These are phyloP conservation scores for Jaminaea rosea DNA, from an alignment of 1,284 basidiomycete species.

Conservation along the genomic window DNA sequence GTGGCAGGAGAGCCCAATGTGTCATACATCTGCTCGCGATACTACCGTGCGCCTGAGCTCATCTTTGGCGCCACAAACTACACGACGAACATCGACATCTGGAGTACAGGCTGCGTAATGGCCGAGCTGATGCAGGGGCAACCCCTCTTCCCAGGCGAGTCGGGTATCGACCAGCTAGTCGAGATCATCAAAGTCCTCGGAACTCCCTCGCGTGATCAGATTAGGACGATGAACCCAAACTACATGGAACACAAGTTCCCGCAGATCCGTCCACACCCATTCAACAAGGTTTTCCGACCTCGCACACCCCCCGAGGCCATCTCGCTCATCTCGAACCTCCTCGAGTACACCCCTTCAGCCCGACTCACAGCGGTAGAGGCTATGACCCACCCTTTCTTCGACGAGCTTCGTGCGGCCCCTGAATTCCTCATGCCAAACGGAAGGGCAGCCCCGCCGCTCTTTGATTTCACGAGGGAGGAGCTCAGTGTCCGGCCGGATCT, in stretches of 20 bases:
- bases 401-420: constrained; percentile 65
- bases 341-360: constrained; percentile 93
- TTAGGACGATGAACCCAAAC: constrained; percentile 99
- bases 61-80: constrained; percentile 99
- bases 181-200: constrained; percentile 99
- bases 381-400: constrained; percentile 79
- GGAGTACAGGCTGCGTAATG: constrained; percentile 99
- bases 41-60: constrained; percentile 97
- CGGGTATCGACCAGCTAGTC: constrained; percentile 96
- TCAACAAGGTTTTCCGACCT: constrained; percentile 83
- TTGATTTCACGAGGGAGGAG: constrained; percentile 95
- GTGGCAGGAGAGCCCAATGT: constrained; percentile 97
- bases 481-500: constrained; percentile 91
- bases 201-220: constrained; percentile 95
- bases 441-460: constrained; percentile 84
- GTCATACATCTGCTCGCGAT: constrained; percentile 98
- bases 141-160: constrained; percentile 96
- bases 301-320: constrained; percentile 93
- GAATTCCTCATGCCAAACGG: constrained; percentile 92
- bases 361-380: constrained; percentile 86
- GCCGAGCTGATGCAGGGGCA: constrained; percentile 98
- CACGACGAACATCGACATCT: constrained; percentile 99
- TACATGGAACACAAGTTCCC: constrained; percentile 99
- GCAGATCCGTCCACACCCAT: constrained; percentile 77
- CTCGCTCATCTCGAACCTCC: constrained; percentile 82